Conservation (phyloP, 305 asterid genomes). For the Rubia peregrina region DNA sequence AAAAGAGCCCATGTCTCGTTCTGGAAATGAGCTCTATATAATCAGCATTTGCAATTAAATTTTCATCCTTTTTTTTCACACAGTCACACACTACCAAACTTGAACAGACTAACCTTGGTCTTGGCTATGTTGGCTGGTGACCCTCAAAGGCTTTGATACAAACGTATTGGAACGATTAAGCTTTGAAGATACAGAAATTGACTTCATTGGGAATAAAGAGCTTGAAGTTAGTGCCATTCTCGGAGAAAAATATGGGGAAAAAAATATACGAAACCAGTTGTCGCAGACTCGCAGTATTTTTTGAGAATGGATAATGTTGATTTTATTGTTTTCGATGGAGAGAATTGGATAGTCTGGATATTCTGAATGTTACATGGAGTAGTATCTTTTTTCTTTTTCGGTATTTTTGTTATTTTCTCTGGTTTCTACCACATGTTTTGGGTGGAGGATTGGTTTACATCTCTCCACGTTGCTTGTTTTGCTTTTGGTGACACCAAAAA, state of each 20-base stretch:
- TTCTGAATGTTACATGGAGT: background rate
- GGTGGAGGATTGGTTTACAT: background rate
- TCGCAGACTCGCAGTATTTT: background rate
- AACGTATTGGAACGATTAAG: conserved; percentile 11
- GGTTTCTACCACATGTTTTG: background rate
- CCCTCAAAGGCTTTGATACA: conserved; percentile 33
- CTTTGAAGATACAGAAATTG: conserved; percentile 29
- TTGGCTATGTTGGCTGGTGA: conserved; percentile 20
- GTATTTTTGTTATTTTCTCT: background rate
- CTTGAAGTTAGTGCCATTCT: conserved; percentile 66
- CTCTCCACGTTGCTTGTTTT: background rate
- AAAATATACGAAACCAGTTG: background rate
- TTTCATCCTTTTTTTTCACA: background rate
- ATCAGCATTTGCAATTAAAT: background rate
- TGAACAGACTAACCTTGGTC: conserved; percentile 28
- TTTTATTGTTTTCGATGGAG: background rate
- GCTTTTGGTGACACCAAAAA: no score
- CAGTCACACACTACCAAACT: background rate
- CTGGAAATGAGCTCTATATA: background rate
- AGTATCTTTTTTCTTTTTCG: background rate
- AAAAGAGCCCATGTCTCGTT: conserved; percentile 11
- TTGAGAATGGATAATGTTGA: background rate
- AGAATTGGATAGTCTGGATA: background rate
- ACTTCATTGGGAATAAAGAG: conserved; percentile 48
- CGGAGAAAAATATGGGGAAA: background rate